These are phyloP conservation scores for Peniophora sp. DNA, from an alignment of 1,284 basidiomycete genomes.

Conservation along the genomic window DNA sequence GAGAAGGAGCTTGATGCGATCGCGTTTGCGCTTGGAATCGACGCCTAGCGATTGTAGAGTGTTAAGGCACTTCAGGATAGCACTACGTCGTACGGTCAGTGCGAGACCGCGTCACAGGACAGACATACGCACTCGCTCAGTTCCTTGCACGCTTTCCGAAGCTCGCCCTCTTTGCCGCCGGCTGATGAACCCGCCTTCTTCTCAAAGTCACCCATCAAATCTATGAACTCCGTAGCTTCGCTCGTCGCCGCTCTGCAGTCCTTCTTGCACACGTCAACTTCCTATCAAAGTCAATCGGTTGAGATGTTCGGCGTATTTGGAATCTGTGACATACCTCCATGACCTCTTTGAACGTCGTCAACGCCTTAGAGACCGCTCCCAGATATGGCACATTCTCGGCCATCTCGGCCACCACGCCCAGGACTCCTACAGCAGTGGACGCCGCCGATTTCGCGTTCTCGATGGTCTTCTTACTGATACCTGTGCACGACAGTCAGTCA, in stretches of 20 bases:
- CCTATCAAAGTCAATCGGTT: not conserved
- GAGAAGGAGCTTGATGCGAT: not conserved
- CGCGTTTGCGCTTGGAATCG: not conserved
- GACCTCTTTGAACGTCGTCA: no score
- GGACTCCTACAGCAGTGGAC: no score
- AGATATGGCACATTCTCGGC: no score
- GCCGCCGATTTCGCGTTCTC: no score
- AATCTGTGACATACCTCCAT: no score
- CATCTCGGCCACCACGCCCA: no score
- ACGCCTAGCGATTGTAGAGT: not conserved
- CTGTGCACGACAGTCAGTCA: no score
- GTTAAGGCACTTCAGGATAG: not conserved
- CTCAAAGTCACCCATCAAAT: no score
- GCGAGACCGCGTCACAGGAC: no score
- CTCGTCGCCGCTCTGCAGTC: not conserved
- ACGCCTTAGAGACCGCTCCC: no score
- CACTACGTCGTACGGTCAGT: not conserved
- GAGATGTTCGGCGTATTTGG: no score
- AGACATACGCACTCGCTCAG: not conserved
- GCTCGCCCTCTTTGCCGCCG: not conserved
- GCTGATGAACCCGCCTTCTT: not conserved
- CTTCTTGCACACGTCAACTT: not conserved
- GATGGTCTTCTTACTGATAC: no score
- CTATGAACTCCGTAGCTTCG: not conserved
- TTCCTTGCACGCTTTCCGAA: not conserved